Evolutionary conservation across 495 filamentous ascomycete genomes (phyloP), one percentile per base, ranked within the genome.

Genomic region (Daldinia grandis): DNA sequence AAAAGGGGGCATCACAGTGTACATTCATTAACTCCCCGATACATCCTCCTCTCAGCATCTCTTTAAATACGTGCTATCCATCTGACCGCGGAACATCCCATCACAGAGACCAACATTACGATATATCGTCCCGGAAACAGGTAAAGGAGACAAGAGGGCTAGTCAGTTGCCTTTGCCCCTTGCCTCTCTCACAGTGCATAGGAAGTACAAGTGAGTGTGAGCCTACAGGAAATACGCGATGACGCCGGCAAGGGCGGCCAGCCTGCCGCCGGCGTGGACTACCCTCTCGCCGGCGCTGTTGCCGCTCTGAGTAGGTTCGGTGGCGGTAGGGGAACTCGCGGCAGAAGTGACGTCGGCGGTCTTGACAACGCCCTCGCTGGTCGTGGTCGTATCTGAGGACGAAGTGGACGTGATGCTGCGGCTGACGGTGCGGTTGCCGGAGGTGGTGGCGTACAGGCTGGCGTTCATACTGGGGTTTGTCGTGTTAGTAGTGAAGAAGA

Each of bases 381-480:
- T 68, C 6, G 64, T 68, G 4, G 63, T 67, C 14, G 35, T 35
- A 2, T 9, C 54, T 3, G 54, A 21, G 49, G 42, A 31, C 54
- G 60, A 56, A 6, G 64, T 64, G 6, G 47, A 8, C 28, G 64
- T 12, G 38, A 37, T 37, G 64, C 54, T 65, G 15, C 37, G 69
- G 61, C 54, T 68, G 28, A 58, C 35, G 27, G 64, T 73, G 30
- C 42, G 60, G 58, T 58, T 73, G 1, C 55, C 42, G 0, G 58
- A 56, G 21, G 59, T 66, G 24, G 73, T 70, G 28, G 66, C 66
- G 60, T 66, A 69, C 15, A 68, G 38, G 38, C 66, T 63, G 9
- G 72, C 71, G 55, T 69, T 65, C 37, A 66, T 64, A 64, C 58
- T 67, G 58, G n/a, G 24, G 28, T 61, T 58, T 7, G 25, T 10